Evolutionary conservation across 1,284 basidiomycete species (phyloP), one percentile per base, ranked within the genome.

Genomic region (Schizopora paradoxa): DNA sequence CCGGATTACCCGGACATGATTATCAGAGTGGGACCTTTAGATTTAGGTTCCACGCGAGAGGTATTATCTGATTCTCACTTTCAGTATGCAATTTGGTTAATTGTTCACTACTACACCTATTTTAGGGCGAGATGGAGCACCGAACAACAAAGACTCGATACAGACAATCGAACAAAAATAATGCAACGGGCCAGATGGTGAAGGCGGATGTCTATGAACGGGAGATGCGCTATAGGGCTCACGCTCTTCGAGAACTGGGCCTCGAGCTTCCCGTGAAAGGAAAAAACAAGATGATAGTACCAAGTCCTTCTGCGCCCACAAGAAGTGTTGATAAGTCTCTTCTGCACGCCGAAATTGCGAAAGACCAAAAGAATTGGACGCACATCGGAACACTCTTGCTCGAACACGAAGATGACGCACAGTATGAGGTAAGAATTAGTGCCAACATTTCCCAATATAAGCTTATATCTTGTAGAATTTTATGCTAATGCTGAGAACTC

Each of bases 71-170:
- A n/a, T n/a, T n/a, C 11, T 26, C 13, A 10, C 23, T 36, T 29
- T 23, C 23, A 37, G 1, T 37, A 1, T 43, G 5, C 32, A n/a
- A 19, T 22, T n/a, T 19, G 14, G 32, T 14, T 40, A n/a, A n/a
- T 7, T 3, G 16, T 22, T 14, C 14, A 14, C 28, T n/a, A 32
- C 19, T n/a, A 25, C 22, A 10, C 5, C 16, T 31, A n/a, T 7
- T 10, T 8, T 16, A 56, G 54, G 51, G 54, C 18, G 53, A 53
- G 23, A 18, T 41, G 10, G 23, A 34, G 14, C 51, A 53, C 32
- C 28, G 45, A n/a, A 16, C 10, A 8, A 18, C 29, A 21, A 53
- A 53, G 32, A 8, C 16, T 21, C 19, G 25, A n/a, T 53, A 52
- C 31, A 26, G 18, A 2, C 26, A 28, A 19, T 41, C 51, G 1